Percentiles rank a stretch among this genome's conserved stretches.
phyloP scores from a whole-genome alignment of 345 rosid species.

The Lumnitzera littorea region DNA sequence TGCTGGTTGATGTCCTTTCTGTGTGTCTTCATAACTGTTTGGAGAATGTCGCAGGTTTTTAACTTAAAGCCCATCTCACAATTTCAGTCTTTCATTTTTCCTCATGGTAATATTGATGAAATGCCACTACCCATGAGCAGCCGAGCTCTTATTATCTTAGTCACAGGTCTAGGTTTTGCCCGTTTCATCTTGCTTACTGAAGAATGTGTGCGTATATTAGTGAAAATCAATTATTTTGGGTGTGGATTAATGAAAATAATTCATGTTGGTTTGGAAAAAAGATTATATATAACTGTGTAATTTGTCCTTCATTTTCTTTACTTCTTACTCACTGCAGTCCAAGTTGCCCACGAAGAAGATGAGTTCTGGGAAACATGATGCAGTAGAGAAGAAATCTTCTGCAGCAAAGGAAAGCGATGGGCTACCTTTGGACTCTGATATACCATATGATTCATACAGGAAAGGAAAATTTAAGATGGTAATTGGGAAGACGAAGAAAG shows the following conservation, averaged over 20 bases:
- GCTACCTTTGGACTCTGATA: constrained; percentile 36
- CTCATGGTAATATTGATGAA: too few species aligned
- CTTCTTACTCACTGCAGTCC: constrained; percentile 35
- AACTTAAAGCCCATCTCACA: too few species aligned
- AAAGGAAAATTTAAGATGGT: constrained; percentile 80
- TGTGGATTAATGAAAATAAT: too few species aligned
- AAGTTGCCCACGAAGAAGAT: constrained; percentile 30
- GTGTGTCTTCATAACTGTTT: too few species aligned
- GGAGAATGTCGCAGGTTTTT: too few species aligned
- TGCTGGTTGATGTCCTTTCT: too few species aligned
- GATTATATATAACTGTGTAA: neutral
- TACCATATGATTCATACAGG: constrained; percentile 54
- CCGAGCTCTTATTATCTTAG: neutral
- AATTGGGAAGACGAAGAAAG: constrained; percentile 58
- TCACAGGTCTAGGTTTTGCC: neutral
- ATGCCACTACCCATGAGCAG: too few species aligned
- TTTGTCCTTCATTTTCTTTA: constrained; percentile 6
- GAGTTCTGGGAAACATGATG: constrained; percentile 36
- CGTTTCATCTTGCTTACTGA: too few species aligned
- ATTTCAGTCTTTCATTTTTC: too few species aligned
- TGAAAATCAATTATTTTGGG: too few species aligned
- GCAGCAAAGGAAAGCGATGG: constrained; percentile 33
- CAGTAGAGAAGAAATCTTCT: constrained; percentile 38
- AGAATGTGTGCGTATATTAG: too few species aligned
- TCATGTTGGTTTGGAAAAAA: too few species aligned